These are phyloP conservation scores for Capsicum pubescens DNA, from an alignment of 257 asterid genomes.

Conservation along the genomic window DNA sequence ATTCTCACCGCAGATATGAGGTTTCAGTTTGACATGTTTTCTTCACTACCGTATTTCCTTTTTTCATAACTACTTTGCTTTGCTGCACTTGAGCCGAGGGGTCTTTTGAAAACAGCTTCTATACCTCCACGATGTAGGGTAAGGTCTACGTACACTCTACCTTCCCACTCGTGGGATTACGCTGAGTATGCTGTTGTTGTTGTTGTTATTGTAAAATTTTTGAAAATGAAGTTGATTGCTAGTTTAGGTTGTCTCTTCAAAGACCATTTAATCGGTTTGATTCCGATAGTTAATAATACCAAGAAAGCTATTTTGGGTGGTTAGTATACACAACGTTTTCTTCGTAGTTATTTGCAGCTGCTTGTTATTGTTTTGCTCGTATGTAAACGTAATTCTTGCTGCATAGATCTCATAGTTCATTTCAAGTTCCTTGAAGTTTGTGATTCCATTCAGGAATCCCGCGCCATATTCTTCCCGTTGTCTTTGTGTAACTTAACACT, in stretches of 20 bases:
- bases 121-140: not conserved
- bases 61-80: not conserved
- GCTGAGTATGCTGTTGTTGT: not conserved
- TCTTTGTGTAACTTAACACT: constrained; percentile 3
- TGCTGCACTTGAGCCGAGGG: not conserved
- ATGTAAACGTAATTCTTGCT: not conserved
- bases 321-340: not conserved
- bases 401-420: constrained; percentile 1
- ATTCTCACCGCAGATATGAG: not conserved
- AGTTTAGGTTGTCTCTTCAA: not conserved
- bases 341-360: not conserved
- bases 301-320: not conserved
- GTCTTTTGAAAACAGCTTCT: not conserved
- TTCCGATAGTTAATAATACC: not conserved
- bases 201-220: not conserved
- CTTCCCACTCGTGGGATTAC: not conserved
- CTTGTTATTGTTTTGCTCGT: not conserved
- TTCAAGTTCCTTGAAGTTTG: constrained; percentile 7
- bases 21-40: not conserved
- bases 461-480: not conserved
- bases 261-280: not conserved
- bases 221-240: not conserved
- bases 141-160: not conserved
- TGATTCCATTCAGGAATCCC: not conserved
- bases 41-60: not conserved